phyloP scores from a whole-genome alignment of 768 basidiomycete species.

The Termitomyces sp. region DNA sequence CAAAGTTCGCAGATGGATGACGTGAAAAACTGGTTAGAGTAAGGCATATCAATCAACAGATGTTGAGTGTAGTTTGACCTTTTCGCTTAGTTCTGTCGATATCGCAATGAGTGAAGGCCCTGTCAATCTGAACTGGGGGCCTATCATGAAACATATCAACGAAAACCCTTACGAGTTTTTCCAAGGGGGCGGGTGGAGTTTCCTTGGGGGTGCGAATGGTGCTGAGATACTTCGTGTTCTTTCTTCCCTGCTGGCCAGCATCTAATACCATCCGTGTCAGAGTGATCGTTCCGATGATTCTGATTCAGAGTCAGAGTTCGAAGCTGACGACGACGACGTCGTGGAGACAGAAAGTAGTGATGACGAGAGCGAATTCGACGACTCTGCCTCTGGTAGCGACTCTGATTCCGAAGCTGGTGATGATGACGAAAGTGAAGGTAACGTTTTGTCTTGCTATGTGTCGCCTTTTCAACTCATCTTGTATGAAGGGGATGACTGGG shows the following conservation, averaged over 20 bases:
- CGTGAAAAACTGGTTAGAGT: constrained; percentile 99
- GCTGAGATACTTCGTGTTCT: constrained; percentile 48
- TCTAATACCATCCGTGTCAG: constrained; percentile 19
- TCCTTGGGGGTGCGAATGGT: constrained; percentile 73
- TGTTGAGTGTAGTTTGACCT: constrained; percentile 8
- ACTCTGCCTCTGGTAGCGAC: constrained; percentile 57
- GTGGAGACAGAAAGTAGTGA: constrained; percentile 52
- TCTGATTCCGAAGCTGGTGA: constrained; percentile 65
- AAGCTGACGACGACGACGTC: constrained; percentile 53
- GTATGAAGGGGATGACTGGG: constrained; percentile 84
- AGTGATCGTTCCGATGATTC: constrained; percentile 43
- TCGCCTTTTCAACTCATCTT: background rate
- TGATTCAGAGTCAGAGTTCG: constrained; percentile 51
- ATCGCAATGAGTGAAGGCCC: constrained; percentile 94
- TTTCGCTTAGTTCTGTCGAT: constrained; percentile 77
- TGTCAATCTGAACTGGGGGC: constrained; percentile 97
- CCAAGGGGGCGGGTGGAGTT: constrained; percentile 93
- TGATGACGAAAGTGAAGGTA: constrained; percentile 59
- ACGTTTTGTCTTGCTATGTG: constrained; percentile 15
- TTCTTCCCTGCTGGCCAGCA: background rate
- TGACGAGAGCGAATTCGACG: constrained; percentile 69
- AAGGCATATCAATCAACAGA: constrained; percentile 32
- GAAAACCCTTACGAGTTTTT: constrained; percentile 96
- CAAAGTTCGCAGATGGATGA: constrained; percentile 89
- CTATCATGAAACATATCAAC: constrained; percentile 98